A percentile compares a stretch with the other conserved stretches of the same genome.
Conservation (phyloP, 257 asterid genomes). For the Solanum megistacrolobum region DNA sequence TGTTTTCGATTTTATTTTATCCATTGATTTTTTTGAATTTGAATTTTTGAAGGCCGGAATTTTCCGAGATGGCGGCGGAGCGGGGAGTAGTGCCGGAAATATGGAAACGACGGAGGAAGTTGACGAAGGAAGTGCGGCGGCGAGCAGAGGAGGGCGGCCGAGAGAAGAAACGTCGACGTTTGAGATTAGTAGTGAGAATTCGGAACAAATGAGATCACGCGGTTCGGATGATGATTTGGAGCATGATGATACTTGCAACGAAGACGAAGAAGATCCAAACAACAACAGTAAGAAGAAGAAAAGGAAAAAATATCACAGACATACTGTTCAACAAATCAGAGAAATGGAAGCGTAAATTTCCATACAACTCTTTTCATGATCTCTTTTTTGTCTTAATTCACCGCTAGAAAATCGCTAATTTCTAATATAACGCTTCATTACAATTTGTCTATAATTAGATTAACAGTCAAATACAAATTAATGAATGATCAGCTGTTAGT, state of each 20-base stretch:
- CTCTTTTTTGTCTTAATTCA: neutral
- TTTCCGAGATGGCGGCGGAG: conserved; percentile 33
- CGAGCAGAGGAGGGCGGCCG: conserved; percentile 11
- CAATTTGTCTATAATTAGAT: neutral
- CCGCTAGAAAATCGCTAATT: neutral
- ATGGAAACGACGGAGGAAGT: conserved; percentile 30
- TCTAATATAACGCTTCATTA: neutral
- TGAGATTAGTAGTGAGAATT: conserved; percentile 79
- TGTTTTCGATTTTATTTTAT: neutral
- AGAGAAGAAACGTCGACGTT: conserved; percentile 29
- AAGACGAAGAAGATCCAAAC: conserved; percentile 16
- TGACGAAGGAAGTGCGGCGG: conserved; percentile 11
- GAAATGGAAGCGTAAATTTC: conserved; percentile 75
- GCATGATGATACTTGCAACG: conserved; percentile 24
- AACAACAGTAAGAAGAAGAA: conserved; percentile 41
- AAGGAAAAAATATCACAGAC: conserved; percentile 74
- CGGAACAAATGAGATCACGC: conserved; percentile 47
- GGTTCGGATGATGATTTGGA: conserved; percentile 49
- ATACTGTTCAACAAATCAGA: conserved; percentile 61
- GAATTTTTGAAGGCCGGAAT: conserved; percentile 61
- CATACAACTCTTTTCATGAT: neutral
- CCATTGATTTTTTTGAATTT: neutral
- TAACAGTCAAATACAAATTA: neutral
- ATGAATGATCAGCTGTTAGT: neutral
- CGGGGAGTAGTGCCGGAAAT: neutral